phyloP scores from a whole-genome alignment of 2,329 filamentous ascomycete species.

The Chaetomiaceae sp. region DNA sequence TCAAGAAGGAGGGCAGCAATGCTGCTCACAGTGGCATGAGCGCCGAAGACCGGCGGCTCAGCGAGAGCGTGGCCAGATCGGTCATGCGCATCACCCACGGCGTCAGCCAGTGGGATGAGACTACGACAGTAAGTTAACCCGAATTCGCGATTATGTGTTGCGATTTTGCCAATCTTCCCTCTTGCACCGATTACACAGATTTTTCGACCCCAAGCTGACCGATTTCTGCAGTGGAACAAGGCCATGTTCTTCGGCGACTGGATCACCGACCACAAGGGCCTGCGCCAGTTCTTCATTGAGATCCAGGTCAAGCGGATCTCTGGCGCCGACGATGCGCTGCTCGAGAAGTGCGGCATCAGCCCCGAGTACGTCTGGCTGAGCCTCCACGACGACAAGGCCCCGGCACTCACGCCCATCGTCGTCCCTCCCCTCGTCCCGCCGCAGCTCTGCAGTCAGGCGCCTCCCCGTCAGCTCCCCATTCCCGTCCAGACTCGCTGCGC shows the following conservation, averaged over 20 bases:
- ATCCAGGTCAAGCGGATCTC: conserved; percentile 26
- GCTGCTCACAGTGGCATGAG: conserved; percentile 9
- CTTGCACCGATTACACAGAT: background rate
- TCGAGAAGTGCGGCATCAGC: conserved; percentile 18
- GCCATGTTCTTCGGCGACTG: conserved; percentile 22
- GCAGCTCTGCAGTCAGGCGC: background rate
- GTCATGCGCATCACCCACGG: conserved; percentile 10
- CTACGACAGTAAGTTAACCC: conserved; percentile 9
- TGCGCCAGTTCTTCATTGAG: conserved; percentile 20
- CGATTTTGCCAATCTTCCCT: background rate
- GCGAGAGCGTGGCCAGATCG: conserved; percentile 6
- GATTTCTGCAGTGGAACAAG: conserved; percentile 19
- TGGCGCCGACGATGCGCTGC: conserved; percentile 16
- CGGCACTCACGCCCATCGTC: background rate
- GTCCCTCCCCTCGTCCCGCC: background rate
- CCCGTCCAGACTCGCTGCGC: background rate
- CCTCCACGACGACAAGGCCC: conserved; percentile 10
- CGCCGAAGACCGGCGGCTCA: conserved; percentile 6
- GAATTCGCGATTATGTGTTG: background rate
- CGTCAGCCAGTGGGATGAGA: conserved; percentile 7
- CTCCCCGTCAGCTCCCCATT: background rate
- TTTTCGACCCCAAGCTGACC: conserved; percentile 1
- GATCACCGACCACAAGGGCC: conserved; percentile 12
- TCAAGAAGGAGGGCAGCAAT: background rate
- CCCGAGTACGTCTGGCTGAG: conserved; percentile 15